phyloP scores from a whole-genome alignment of 352 stramenopile species.

The Albugo laibachii region DNA sequence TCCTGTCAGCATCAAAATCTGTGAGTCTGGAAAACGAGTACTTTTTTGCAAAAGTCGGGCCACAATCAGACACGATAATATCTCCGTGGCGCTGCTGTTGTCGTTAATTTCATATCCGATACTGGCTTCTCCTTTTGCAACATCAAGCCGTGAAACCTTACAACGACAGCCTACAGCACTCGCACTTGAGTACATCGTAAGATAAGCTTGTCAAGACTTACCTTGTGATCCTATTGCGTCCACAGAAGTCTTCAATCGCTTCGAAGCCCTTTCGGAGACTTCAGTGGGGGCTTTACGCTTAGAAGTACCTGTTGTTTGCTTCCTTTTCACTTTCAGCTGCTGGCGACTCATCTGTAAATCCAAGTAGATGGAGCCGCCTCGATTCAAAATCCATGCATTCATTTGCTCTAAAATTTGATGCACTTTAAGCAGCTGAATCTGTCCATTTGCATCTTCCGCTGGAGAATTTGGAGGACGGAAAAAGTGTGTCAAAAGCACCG shows the following conservation, averaged over 20 bases:
- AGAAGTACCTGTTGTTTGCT: conserved; percentile 2
- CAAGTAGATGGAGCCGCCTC: conserved; percentile 66
- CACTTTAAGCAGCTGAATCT: conserved; percentile 70
- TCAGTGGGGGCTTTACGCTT: conserved; percentile 25
- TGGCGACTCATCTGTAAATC: conserved; percentile 76
- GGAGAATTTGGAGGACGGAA: conserved; percentile 50
- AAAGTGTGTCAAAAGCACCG: conserved; percentile 67
- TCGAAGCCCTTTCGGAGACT: conserved; percentile 14
- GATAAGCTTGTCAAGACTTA: conserved; percentile 7
- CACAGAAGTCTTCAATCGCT: conserved; percentile 11
- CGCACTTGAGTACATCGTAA: conserved; percentile 8
- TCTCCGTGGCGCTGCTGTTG: conserved; percentile 50
- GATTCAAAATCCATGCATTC: conserved; percentile 70
- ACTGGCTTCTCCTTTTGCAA: conserved; percentile 29
- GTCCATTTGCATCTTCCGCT: conserved; percentile 44
- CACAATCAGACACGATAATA: conserved; percentile 59
- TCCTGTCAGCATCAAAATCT: conserved; percentile 1
- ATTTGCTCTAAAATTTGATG: conserved; percentile 78
- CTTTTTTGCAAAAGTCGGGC: conserved; percentile 44
- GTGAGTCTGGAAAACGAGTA: conserved; percentile 11
- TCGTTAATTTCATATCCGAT: conserved; percentile 45
- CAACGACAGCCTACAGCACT: too few relatives aligned
- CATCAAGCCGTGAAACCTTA: too few relatives aligned
- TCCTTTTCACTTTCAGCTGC: conserved; percentile 52
- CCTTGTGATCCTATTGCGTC: conserved; percentile 4